Conservation (phyloP, 225 moss, liverwort and hornwort species). For the Neckera pumila region DNA sequence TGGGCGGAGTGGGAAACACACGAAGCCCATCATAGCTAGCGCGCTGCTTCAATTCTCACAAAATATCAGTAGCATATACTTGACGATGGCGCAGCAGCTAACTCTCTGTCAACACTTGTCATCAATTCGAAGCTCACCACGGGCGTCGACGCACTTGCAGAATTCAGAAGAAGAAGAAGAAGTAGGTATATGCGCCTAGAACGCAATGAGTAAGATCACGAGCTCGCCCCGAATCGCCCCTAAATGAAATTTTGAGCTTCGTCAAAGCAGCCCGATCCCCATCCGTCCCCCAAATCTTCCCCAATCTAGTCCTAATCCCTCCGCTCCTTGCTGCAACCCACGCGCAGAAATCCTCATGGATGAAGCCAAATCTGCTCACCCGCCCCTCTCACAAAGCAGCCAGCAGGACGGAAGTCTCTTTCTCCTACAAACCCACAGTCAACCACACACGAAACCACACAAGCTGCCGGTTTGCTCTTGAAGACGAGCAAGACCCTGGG, state of each 20-base stretch:
- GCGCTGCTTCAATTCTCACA: not conserved
- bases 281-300: not conserved
- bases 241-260: not conserved
- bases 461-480: not conserved
- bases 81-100: not conserved
- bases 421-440: too few relatives aligned
- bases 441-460: not conserved
- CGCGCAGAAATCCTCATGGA: not conserved
- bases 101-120: not conserved
- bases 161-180: not conserved
- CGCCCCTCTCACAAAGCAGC: not conserved
- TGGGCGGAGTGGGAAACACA: not conserved
- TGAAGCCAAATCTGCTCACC: not conserved
- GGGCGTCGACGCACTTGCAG: not conserved
- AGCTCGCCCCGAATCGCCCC: not conserved
- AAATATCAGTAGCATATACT: not conserved
- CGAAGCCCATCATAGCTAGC: not conserved
- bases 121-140: not conserved
- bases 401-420: not conserved
- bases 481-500: not conserved
- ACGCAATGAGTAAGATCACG: not conserved
- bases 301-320: not conserved
- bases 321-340: not conserved
- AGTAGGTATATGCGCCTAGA: not conserved
- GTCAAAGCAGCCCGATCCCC: not conserved